phyloP scores from a whole-genome alignment of 2,329 filamentous ascomycete genomes.

The Sporothrix luriei region DNA sequence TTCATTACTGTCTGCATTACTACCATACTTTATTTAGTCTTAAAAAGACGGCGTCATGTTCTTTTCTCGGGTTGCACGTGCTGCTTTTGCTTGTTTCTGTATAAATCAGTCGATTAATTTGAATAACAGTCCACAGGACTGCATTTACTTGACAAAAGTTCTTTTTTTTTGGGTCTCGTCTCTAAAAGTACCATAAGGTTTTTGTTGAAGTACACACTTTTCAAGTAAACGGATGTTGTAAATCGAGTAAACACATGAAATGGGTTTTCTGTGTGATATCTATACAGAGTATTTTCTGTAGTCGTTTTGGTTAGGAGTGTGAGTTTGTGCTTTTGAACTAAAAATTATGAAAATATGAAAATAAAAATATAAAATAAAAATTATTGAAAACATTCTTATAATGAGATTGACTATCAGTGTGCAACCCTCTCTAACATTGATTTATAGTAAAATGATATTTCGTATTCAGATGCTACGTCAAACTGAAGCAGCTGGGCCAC shows the following conservation, averaged over 20 bases:
- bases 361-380: too few species aligned
- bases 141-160: neutral
- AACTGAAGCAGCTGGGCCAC: neutral
- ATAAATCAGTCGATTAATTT: neutral
- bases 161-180: neutral
- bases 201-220: neutral
- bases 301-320: too few species aligned
- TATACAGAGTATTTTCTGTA: too few species aligned
- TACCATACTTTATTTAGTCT: conserved; percentile 12
- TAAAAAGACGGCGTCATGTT: neutral
- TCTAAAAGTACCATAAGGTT: neutral
- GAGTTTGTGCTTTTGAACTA: too few species aligned
- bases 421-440: too few species aligned
- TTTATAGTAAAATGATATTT: too few species aligned
- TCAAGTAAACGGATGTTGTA: neutral
- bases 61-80: neutral
- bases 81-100: neutral
- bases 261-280: too few species aligned
- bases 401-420: too few species aligned
- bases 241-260: too few species aligned
- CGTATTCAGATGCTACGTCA: too few species aligned
- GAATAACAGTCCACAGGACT: neutral
- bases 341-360: too few species aligned
- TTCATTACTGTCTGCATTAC: conserved; percentile 20
- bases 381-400: too few species aligned